Evolutionary conservation across 176 grass and related monocot species (phyloP).

Genomic region (Zoysia pacifica): DNA sequence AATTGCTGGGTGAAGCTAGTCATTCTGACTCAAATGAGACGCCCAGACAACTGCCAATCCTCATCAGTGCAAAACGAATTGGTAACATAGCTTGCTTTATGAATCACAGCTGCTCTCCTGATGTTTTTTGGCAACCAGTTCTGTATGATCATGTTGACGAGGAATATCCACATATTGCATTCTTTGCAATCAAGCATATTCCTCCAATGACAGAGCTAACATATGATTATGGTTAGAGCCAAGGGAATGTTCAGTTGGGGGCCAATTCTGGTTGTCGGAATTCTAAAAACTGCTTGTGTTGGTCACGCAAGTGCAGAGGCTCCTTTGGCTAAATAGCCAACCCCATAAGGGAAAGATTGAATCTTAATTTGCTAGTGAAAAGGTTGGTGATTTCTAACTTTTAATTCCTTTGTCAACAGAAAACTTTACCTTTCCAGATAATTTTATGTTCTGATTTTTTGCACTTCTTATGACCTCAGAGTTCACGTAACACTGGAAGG

Average conservation of each 20-base stretch:
- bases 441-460: neutral
- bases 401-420: conserved; percentile 5
- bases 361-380: neutral
- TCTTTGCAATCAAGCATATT: conserved; percentile 86
- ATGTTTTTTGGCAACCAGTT: conserved; percentile 87
- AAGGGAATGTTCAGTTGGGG: conserved; percentile 41
- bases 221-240: conserved; percentile 78
- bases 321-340: conserved; percentile 55
- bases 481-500: neutral
- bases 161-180: conserved; percentile 70
- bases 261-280: conserved; percentile 32
- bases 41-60: conserved; percentile 50
- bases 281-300: conserved; percentile 59
- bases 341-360: neutral
- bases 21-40: conserved; percentile 49
- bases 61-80: conserved; percentile 62
- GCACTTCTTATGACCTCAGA: neutral
- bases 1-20: conserved; percentile 71
- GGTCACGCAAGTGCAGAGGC: conserved; percentile 67
- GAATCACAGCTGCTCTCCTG: conserved; percentile 84
- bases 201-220: conserved; percentile 86
- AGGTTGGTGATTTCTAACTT: conserved; percentile 44
- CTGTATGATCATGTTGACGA: conserved; percentile 71
- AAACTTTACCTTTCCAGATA: neutral
- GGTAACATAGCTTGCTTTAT: conserved; percentile 83